Evolutionary conservation across 371 early-diverging fungal species (phyloP).

Genomic region (Mortierella sp.): DNA sequence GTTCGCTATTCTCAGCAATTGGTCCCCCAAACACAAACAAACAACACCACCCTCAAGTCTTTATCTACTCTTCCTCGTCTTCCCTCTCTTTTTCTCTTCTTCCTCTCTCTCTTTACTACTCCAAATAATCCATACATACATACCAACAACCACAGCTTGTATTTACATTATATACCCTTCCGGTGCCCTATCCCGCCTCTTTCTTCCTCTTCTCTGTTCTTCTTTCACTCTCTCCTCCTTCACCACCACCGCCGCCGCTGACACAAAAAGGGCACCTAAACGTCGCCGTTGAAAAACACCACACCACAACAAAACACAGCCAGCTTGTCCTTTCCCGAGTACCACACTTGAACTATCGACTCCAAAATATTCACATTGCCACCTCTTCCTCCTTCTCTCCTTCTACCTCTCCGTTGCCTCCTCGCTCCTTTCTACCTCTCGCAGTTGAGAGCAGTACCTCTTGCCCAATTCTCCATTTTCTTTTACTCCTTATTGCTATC

Average conservation of each 20-base stretch:
- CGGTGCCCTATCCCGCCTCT: no score
- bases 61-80: background rate
- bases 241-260: background rate
- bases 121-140: background rate
- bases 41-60: background rate
- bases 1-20: slow-evolving; percentile 2
- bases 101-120: background rate
- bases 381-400: background rate
- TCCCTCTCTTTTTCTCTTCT: background rate
- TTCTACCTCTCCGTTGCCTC: background rate
- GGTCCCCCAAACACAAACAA: background rate
- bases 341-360: background rate
- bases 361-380: background rate
- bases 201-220: background rate
- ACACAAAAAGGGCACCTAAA: background rate
- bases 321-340: background rate
- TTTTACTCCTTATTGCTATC: background rate
- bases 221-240: background rate
- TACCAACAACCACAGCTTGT: background rate
- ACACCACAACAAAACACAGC: background rate
- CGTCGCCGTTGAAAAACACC: background rate
- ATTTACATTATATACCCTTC: background rate
- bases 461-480: background rate
- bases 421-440: background rate
- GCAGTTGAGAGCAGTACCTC: background rate